Conservation (phyloP, 129 eudicot species). For the Ambrosia trifida region DNA sequence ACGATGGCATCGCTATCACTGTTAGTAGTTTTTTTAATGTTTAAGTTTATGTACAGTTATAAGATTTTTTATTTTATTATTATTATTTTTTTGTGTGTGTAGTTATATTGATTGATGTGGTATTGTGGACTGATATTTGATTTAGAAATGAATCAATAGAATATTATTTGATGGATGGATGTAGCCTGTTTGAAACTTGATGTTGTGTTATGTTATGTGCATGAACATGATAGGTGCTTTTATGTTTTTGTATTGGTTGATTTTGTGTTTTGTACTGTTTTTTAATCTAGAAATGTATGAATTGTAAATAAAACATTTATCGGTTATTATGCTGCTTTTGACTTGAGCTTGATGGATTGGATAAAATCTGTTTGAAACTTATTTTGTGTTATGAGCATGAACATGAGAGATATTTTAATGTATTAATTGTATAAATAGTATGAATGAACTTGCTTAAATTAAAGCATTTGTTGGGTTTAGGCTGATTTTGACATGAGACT, state of each 20-base stretch:
- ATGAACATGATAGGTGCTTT: too few species aligned
- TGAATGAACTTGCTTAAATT: neutral
- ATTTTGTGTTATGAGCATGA: neutral
- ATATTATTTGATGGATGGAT: neutral
- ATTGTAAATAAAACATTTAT: too few species aligned
- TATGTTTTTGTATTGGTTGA: too few species aligned
- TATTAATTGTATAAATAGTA: neutral
- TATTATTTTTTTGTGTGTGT: neutral
- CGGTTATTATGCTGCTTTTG: too few species aligned
- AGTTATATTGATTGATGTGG: neutral
- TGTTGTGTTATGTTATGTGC: too few species aligned
- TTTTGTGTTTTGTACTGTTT: too few species aligned
- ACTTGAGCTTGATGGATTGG: too few species aligned
- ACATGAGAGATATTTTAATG: neutral
- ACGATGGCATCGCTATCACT: conserved; percentile 44
- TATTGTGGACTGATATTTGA: neutral
- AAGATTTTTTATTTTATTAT: neutral
- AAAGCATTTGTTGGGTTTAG: neutral
- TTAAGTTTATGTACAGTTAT: neutral
- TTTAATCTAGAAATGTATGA: too few species aligned
- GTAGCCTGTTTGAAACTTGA: too few species aligned
- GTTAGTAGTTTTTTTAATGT: conserved; percentile 5
- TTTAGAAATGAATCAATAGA: neutral
- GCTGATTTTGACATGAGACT: neutral
- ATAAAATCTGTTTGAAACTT: too few species aligned